Evolutionary conservation across 306 rosid genomes (phyloP).

Genomic region (Arachis hypogaea): DNA sequence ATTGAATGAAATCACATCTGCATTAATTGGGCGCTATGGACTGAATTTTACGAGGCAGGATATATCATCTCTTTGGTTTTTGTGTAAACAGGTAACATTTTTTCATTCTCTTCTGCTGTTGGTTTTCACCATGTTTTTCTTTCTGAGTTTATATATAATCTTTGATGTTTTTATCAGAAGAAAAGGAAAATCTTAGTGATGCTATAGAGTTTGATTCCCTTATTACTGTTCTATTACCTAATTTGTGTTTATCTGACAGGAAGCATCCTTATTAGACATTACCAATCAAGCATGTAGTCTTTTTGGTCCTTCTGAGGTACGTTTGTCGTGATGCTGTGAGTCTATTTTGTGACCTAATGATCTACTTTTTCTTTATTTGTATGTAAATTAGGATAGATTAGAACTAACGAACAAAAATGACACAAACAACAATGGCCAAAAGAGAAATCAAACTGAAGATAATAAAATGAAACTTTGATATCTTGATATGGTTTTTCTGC

Average conservation of each 20-base stretch:
- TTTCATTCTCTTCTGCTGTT: constrained; percentile 21
- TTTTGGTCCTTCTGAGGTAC: constrained; percentile 80
- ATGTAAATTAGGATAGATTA: neutral
- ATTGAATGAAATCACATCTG: constrained; percentile 65
- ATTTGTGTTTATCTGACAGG: constrained; percentile 58
- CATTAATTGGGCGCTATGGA: constrained; percentile 56
- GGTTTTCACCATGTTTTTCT: constrained; percentile 11
- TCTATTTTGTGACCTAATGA: constrained; percentile 9
- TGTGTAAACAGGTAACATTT: constrained; percentile 84
- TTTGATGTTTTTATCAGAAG: neutral
- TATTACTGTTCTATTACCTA: constrained; percentile 23
- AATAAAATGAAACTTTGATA: neutral
- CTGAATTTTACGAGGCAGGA: constrained; percentile 80
- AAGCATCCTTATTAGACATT: constrained; percentile 86
- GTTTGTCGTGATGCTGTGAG: constrained; percentile 23
- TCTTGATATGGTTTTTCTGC: constrained; percentile 17
- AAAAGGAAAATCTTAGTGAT: neutral
- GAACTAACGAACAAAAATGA: constrained; percentile 6
- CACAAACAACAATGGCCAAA: neutral
- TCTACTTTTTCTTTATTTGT: constrained; percentile 10
- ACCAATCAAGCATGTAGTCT: constrained; percentile 84
- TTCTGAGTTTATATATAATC: constrained; percentile 22
- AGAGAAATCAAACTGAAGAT: too few species aligned
- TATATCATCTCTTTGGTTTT: constrained; percentile 84
- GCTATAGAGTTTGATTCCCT: constrained; percentile 24